Evolutionary conservation across 305 asterid genomes (phyloP), one percentile per base, ranked within the genome.

Genomic region (Coffea humblotiana): DNA sequence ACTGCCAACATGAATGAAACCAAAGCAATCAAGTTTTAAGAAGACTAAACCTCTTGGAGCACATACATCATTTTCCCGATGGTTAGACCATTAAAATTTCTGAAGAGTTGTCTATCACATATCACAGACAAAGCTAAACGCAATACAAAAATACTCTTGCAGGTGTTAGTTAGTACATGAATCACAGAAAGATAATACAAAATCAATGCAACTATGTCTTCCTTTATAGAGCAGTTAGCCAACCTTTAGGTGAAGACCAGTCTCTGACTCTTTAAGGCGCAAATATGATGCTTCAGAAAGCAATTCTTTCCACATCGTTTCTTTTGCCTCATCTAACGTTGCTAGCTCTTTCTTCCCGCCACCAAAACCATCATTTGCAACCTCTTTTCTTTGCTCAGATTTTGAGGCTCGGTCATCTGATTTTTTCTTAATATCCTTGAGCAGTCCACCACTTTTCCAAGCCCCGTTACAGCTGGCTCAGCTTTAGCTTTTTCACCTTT

Each of bases 161-260:
- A 72, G 54, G 80, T 75, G 72, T 16, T 37, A 52, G 45, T 77
- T 70, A 58, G 52, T 14, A 72, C 81, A 72, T 32, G 16, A 79
- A 84, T 70, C 72, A 48, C 74, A 76, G 77, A 43, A 75, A 72
- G n/a, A 83, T 75, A 56, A 71, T 18, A 78, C 11, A 72, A 72
- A 76, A 73, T 40, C 63, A 45, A 45, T 52, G 82, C 78, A 76
- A 64, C 43, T 48, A 83, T 77, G 19, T 43, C 76, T 71, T 65
- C 71, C 81, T 73, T 10, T 37, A 81, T 9, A 83, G 76, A 77
- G 79, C 73, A 72, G 77, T 71, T 75, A 80, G 58, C 47, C 70
- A 82, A 92, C 98, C 97, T 93, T 93, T 66, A 91, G 98, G 87
- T 93, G 98, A 87, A 93, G 92, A 84, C 94, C 97, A 75, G 97